Evolutionary conservation across 2,329 filamentous ascomycete genomes (phyloP), one percentile per base, ranked within the genome.

Genomic region (Fusarium sp.): DNA sequence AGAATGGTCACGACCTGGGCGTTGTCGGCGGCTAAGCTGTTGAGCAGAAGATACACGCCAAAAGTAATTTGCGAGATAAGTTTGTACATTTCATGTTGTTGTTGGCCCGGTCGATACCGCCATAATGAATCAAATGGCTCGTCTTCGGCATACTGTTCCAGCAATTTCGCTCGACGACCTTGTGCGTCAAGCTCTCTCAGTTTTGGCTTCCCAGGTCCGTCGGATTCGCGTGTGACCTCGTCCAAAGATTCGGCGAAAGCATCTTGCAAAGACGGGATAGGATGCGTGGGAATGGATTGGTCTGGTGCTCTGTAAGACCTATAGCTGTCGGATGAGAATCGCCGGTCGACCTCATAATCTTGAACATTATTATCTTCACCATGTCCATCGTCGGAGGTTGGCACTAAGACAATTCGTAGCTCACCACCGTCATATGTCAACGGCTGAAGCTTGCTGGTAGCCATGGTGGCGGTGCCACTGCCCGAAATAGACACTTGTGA

Each of bases 11-110:
- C 90, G 14, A 98, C 95, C 77, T 97, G 93, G 34, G 89, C 86
- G 72, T 97, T 92, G 72, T 93, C 97, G 80, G 95, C 97, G 55
- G 96, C 94, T 78, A 97, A 88, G 65, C 90, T 90, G 75, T 94
- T 90, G 58, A 97, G 88, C 60, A 98, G 82, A 46, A 98, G 84
- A 78, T 98, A 94, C 40, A 98, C 90, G 21, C 96, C 95, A 79
- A 98, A 98, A 3, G 93, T 91, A 72, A 98, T 94, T 80, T 98
- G 95, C 18, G 95, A 90, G 77, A 97, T 88, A 50, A 98, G 88
- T 82, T 98, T 98, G 84, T 91, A 91, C 63, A 98, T 83, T 68
- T 97, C 93, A 77, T 98, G 96, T 76, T 93, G 91, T 75, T 89
- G 88, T 77, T 96, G 93, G 45, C 89, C 89, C 1, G 89, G 86